Percentiles rank a stretch among this genome's conserved stretches.
Evolutionary conservation across 352 stramenopile genomes (phyloP).

Genomic region (Phytophthora boehmeriae): DNA sequence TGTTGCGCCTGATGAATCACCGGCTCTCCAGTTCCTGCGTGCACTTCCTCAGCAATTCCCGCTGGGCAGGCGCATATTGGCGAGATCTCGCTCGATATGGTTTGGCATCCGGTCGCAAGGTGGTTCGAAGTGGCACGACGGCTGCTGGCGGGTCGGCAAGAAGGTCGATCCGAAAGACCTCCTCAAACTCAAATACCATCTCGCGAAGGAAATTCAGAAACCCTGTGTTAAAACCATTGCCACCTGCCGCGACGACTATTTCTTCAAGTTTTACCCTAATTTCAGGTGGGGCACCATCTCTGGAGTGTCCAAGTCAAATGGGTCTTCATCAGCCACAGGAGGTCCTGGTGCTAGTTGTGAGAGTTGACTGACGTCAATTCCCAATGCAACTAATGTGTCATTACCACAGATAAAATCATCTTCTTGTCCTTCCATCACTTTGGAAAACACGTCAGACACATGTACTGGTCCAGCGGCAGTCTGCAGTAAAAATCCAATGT

Average conservation of each 20-base stretch:
- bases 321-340: neutral
- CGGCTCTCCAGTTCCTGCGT: constrained; percentile 18
- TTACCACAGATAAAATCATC: constrained; percentile 10
- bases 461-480: constrained; percentile 5
- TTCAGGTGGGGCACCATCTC: neutral
- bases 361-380: constrained; percentile 11
- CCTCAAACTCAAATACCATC: neutral
- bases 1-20: constrained; percentile 23
- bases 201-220: neutral
- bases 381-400: constrained; percentile 1
- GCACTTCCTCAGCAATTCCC: constrained; percentile 18
- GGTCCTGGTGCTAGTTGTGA: neutral
- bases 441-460: constrained; percentile 1
- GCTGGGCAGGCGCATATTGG: constrained; percentile 19
- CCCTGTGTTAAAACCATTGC: neutral
- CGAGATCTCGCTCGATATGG: constrained; percentile 25
- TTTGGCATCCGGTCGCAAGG: constrained; percentile 9
- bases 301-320: constrained; percentile 4
- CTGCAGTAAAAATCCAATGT: too few relatives aligned
- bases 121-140: constrained; percentile 19
- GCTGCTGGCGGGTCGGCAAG: constrained; percentile 20
- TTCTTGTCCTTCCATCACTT: constrained; percentile 1
- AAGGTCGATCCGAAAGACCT: constrained; percentile 19
- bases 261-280: neutral
- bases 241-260: constrained; percentile 3